These are phyloP conservation scores for Candida nanaspora DNA, from an alignment of 805 yeast genomes.

Conservation along the genomic window DNA sequence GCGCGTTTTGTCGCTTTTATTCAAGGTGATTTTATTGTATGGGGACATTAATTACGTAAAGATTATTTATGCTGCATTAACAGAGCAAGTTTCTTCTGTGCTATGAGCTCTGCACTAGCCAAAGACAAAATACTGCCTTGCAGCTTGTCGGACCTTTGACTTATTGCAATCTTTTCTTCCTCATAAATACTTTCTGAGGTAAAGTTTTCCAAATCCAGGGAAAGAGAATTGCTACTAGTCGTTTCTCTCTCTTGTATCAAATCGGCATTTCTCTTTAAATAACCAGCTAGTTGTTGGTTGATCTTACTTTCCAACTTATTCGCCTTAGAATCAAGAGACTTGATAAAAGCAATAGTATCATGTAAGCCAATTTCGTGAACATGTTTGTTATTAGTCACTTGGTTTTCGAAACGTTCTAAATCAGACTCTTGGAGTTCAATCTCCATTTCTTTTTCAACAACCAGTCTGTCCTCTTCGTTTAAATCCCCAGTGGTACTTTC, in stretches of 20 bases:
- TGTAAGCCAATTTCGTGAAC: not conserved
- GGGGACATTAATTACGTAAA: too few relatives aligned
- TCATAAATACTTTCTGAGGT: not conserved
- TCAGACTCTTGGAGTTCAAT: conserved; percentile 3
- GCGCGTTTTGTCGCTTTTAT: too few relatives aligned
- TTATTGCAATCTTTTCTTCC: conserved; percentile 8
- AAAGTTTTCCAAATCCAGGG: conserved; percentile 9
- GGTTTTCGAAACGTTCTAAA: not conserved
- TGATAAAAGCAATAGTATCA: not conserved
- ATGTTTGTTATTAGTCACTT: not conserved
- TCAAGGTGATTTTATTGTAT: too few relatives aligned
- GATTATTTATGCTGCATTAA: not conserved
- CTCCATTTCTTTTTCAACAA: conserved; percentile 17
- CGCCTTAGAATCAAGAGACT: conserved; percentile 8
- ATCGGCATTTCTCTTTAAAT: conserved; percentile 18
- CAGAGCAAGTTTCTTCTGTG: conserved; percentile 6
- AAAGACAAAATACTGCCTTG: conserved; percentile 7
- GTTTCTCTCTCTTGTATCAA: conserved; percentile 12
- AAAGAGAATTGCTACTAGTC: conserved; percentile 8
- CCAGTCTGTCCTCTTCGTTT: conserved; percentile 20
- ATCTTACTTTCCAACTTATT: conserved; percentile 23
- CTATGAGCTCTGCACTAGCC: conserved; percentile 6
- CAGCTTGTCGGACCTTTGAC: conserved; percentile 1
- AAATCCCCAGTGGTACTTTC: conserved; percentile 21
- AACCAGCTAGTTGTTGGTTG: conserved; percentile 21